Conservation (phyloP, 345 rosid species). For the Erodium maritimum region DNA sequence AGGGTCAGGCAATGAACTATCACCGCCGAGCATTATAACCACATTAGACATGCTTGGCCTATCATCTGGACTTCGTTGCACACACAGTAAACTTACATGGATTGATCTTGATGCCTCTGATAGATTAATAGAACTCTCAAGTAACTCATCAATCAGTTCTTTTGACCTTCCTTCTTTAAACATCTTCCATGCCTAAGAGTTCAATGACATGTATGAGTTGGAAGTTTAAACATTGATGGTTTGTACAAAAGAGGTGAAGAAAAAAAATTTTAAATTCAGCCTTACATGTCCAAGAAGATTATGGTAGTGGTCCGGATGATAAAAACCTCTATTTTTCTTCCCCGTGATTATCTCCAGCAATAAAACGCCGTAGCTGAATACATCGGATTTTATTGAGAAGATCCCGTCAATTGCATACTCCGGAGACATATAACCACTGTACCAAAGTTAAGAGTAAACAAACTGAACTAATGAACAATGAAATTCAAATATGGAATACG, state of each 20-base stretch:
- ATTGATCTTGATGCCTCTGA: constrained; percentile 13
- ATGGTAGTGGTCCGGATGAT: constrained; percentile 4
- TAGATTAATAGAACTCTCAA: background rate
- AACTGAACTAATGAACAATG: too few relatives aligned
- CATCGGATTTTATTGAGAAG: too few relatives aligned
- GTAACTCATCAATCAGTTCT: constrained; percentile 2
- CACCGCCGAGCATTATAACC: constrained; percentile 9
- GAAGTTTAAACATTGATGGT: background rate
- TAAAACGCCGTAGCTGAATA: too few relatives aligned
- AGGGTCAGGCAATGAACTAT: constrained; percentile 9
- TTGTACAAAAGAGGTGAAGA: background rate
- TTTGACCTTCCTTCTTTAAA: background rate
- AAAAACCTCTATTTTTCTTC: constrained; percentile 11
- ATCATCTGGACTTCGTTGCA: constrained; percentile 5
- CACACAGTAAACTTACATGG: constrained; percentile 14
- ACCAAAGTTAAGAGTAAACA: too few relatives aligned
- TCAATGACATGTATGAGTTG: background rate
- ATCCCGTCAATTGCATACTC: too few relatives aligned
- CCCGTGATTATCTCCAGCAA: too few relatives aligned
- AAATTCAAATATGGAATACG: too few relatives aligned
- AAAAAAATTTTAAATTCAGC: background rate
- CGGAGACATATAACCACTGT: too few relatives aligned
- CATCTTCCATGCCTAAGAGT: constrained; percentile 7
- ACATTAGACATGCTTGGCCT: constrained; percentile 13
- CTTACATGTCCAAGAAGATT: constrained; percentile 1